A percentile compares a stretch with the other conserved stretches of the same genome.
Evolutionary conservation across 306 rosid genomes (phyloP).

Genomic region (Vicia sativa): DNA sequence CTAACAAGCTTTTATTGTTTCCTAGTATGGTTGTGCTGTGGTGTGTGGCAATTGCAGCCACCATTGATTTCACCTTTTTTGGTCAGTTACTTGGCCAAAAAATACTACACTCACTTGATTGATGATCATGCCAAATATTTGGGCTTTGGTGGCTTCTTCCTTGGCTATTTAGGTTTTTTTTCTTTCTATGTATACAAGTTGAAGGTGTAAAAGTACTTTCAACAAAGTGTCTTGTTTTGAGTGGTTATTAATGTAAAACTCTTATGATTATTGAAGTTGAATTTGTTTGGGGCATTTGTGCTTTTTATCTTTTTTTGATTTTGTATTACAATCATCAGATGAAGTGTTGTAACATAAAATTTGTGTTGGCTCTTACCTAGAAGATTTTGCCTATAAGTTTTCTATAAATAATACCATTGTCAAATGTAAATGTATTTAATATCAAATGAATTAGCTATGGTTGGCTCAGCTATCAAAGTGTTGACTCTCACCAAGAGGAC

Average conservation of each 20-base stretch:
- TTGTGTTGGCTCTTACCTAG: too few species aligned
- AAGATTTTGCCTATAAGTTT: too few species aligned
- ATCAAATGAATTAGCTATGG: too few species aligned
- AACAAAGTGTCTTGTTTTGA: slow-evolving; percentile 45
- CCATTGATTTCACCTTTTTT: slow-evolving; percentile 36
- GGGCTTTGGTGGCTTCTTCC: slow-evolving; percentile 49
- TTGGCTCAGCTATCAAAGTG: too few species aligned
- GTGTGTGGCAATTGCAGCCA: slow-evolving; percentile 47
- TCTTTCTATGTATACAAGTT: slow-evolving; percentile 49
- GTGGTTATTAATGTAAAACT: slow-evolving; percentile 45
- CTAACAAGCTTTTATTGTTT: slow-evolving; percentile 57
- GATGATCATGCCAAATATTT: slow-evolving; percentile 50
- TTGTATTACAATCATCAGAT: too few species aligned
- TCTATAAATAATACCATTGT: too few species aligned
- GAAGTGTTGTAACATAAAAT: too few species aligned
- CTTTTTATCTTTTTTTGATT: not conserved
- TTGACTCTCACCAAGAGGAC: too few species aligned
- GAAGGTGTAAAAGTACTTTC: slow-evolving; percentile 47
- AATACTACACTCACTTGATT: slow-evolving; percentile 35
- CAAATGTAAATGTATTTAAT: too few species aligned
- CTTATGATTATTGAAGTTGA: slow-evolving; percentile 40
- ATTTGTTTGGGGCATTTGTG: slow-evolving; percentile 35
- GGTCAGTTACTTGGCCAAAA: slow-evolving; percentile 37
- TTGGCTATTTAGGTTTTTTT: slow-evolving; percentile 36
- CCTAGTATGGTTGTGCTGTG: slow-evolving; percentile 44